A percentile compares a stretch with the other conserved stretches of the same genome.
These are phyloP conservation scores for Trichopus zeylanicus DNA, from an alignment of 116 monocot genomes.

Conservation along the genomic window DNA sequence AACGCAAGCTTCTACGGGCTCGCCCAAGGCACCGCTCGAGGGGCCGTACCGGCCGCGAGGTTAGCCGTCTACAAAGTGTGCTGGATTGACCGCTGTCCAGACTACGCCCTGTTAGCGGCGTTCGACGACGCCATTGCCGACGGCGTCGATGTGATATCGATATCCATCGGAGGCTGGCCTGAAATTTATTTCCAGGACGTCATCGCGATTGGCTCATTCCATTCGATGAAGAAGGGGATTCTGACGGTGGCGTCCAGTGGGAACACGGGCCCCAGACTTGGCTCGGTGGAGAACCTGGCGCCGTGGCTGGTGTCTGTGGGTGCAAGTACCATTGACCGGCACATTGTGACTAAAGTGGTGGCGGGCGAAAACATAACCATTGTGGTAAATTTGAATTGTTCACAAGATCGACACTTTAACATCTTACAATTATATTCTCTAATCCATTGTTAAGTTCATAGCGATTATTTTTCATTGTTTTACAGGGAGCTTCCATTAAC, in stretches of 20 bases:
- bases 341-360: not conserved
- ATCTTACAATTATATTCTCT: too few relatives aligned
- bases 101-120: slow-evolving; percentile 4
- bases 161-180: not conserved
- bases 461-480: not conserved
- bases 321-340: slow-evolving; percentile 9
- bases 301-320: slow-evolving; percentile 14
- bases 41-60: not conserved
- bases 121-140: slow-evolving; percentile 16
- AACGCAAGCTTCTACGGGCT: not conserved
- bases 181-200: not conserved
- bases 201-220: slow-evolving; percentile 10
- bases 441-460: not conserved
- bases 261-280: slow-evolving; percentile 6
- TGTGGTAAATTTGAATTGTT: not conserved
- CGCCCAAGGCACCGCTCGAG: not conserved
- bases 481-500: not conserved
- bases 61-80: slow-evolving; percentile 3
- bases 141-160: slow-evolving; percentile 15
- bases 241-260: slow-evolving; percentile 4
- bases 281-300: not conserved
- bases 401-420: not conserved
- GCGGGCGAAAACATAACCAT: not conserved
- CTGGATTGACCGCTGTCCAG: not conserved
- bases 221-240: slow-evolving; percentile 12